Percentiles rank a stretch among this genome's conserved stretches.
Evolutionary conservation across 768 basidiomycete species (phyloP).

Genomic region (Pulveroboletus sp.): DNA sequence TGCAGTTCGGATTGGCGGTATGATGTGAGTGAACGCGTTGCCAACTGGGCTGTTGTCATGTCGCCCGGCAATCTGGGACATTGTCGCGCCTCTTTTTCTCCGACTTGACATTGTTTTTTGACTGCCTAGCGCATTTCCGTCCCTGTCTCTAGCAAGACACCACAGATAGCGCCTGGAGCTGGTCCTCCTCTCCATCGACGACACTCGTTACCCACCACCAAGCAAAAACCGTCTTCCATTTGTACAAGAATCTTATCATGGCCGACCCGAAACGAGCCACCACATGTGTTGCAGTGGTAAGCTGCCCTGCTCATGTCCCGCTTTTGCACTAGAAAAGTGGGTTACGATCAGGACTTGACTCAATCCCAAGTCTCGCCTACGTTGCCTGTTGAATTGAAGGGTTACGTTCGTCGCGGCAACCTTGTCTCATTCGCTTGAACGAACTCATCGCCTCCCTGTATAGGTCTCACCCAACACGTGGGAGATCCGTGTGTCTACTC

Average conservation of each 20-base stretch:
- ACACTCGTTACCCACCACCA: background rate
- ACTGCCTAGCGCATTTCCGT: background rate
- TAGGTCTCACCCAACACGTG: conserved; percentile 43
- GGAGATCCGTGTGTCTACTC: conserved; percentile 37
- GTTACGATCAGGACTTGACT: conserved; percentile 30
- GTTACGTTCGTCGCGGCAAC: conserved; percentile 28
- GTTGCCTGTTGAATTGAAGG: conserved; percentile 36
- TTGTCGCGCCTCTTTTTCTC: background rate
- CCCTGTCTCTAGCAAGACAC: background rate
- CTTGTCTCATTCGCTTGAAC: background rate
- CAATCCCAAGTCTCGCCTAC: conserved; percentile 25
- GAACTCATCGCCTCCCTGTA: background rate
- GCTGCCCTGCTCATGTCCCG: background rate
- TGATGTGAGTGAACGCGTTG: background rate
- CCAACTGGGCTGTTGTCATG: conserved; percentile 18
- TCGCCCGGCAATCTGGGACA: background rate
- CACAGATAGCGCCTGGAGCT: conserved; percentile 13
- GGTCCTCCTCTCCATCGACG: conserved; percentile 16
- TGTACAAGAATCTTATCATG: conserved; percentile 7
- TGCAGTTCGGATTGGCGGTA: no score
- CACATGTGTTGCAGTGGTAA: conserved; percentile 25
- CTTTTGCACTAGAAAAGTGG: background rate
- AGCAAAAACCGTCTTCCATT: background rate
- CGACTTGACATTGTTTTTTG: background rate
- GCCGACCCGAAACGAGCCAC: conserved; percentile 12